Conservation (phyloP, 78 protist species). For the Pelomyxa schiedti region DNA sequence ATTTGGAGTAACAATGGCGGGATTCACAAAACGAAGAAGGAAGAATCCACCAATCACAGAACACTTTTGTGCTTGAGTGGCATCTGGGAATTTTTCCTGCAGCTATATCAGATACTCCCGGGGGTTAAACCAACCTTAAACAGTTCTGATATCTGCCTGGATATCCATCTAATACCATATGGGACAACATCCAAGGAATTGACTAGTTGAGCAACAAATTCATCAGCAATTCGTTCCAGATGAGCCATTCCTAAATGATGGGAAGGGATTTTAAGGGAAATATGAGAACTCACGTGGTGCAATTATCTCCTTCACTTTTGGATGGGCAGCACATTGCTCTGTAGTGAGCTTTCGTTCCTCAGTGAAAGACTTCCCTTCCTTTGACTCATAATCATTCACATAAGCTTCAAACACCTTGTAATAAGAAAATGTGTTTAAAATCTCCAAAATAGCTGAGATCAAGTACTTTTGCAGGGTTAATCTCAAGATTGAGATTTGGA, state of each 20-base stretch:
- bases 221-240: slow-evolving; percentile 13
- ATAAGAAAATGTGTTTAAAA: too few relatives aligned
- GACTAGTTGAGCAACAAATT: slow-evolving; percentile 23
- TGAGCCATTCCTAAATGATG: slow-evolving; percentile 3
- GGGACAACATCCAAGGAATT: slow-evolving; percentile 30
- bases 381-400: slow-evolving; percentile 49
- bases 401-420: slow-evolving; percentile 41
- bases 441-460: too few relatives aligned
- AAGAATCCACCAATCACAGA: slow-evolving; percentile 57
- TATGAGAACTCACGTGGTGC: slow-evolving; percentile 8
- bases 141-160: slow-evolving; percentile 44
- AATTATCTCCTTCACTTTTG: slow-evolving; percentile 15
- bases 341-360: slow-evolving; percentile 36
- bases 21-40: slow-evolving; percentile 53
- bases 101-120: background rate
- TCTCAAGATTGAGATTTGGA: slow-evolving; percentile 19
- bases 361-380: slow-evolving; percentile 34
- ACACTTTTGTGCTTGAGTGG: slow-evolving; percentile 9
- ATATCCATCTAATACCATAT: slow-evolving; percentile 67
- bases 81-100: slow-evolving; percentile 29
- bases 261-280: background rate
- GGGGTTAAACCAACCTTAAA: background rate
- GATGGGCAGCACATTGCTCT: slow-evolving; percentile 34
- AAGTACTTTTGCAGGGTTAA: too few relatives aligned
- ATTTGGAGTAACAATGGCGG: slow-evolving; percentile 55